These are phyloP conservation scores for Puccinia triticina DNA, from an alignment of 1,284 basidiomycete genomes.

Conservation along the genomic window DNA sequence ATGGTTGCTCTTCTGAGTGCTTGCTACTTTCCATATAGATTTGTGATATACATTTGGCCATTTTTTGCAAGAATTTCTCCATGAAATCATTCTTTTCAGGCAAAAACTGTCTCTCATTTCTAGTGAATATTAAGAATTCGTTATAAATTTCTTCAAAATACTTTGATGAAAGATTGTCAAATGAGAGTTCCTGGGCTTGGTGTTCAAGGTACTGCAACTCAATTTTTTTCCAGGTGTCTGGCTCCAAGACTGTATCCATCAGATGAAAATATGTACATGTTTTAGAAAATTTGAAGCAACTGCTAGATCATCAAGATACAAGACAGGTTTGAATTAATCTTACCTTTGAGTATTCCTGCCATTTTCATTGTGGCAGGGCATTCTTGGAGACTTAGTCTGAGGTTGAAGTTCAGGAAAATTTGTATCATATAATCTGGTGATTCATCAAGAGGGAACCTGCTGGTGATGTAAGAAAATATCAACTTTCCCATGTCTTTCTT, in stretches of 20 bases:
- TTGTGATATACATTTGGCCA: neutral
- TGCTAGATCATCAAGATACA: too few species aligned
- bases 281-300: too few species aligned
- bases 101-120: neutral
- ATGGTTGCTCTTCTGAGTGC: neutral
- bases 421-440: too few species aligned
- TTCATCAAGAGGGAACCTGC: neutral
- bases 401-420: neutral
- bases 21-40: neutral
- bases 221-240: neutral
- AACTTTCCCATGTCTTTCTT: neutral
- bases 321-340: too few species aligned
- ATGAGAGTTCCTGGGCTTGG: neutral
- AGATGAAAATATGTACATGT: neutral
- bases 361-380: neutral
- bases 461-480: neutral
- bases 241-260: neutral
- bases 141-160: neutral
- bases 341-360: neutral
- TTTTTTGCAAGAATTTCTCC: neutral
- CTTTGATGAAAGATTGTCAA: neutral
- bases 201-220: neutral
- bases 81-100: neutral
- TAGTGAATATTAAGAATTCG: neutral
- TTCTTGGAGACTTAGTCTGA: neutral